Evolutionary conservation across 1,284 basidiomycete genomes (phyloP), one percentile per base, ranked within the genome.

Genomic region (Xanthoconium separans): DNA sequence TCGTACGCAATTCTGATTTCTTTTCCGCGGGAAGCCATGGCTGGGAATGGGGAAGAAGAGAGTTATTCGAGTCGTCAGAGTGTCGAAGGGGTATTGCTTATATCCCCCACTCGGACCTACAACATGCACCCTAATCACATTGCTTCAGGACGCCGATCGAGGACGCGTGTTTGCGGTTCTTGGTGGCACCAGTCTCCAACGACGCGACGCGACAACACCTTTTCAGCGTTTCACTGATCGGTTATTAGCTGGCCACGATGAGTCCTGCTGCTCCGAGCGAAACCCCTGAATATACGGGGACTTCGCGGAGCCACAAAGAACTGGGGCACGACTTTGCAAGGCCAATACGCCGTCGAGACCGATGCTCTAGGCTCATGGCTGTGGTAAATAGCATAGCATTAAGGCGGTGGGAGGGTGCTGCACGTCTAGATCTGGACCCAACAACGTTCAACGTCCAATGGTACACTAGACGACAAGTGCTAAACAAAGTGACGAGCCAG

Each of bases 1-100:
- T 42, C 64, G 56, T 67, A 69, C 67, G 67, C 67, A 57, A 72
- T 69, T 56, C 65, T 57, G 44, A 72, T 62, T 16, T 72, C 67
- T 53, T 67, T 71, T 47, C 58, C 64, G 43, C 59, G 57, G 33
- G 34, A 10, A 43, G 70, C 59, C 66, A 72, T n/a, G 34, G n/a
- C 33, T 34, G 18, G 18, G 9, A 18, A 20, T 6, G 18, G 39
- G 30, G 30, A 44, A 13, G 41, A 24, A 18, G 49, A 42, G 30
- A 41, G 18, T 13, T 20, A 18, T 58, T 56, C 55, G 39, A 39
- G 12, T 31, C 22, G 18, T 7, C n/a, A 13, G 29, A 33, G 40
- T 29, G 43, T 13, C 2, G n/a, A n/a, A n/a, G 50, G 31, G 39
- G 27, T 31, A 9, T 18, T 39, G 20, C 59, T 65, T 65, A 64